Conservation (phyloP, 139 green algal genomes). For the Haematococcus sp. region DNA sequence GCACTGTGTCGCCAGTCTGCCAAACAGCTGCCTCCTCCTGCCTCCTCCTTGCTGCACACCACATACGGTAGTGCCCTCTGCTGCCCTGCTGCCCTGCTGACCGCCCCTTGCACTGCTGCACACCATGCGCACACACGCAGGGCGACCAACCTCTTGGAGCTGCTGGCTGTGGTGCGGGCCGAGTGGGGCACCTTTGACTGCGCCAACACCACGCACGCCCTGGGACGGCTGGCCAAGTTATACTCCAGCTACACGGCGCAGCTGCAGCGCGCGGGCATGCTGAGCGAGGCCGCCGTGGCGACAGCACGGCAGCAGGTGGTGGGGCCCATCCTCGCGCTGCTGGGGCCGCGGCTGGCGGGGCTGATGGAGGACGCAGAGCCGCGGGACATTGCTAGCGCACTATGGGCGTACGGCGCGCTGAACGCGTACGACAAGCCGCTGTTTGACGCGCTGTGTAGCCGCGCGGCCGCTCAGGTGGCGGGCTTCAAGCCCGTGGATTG, state of each 20-base stretch:
- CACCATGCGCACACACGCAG: not conserved
- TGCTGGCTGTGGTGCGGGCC: not conserved
- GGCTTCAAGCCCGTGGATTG: slow-evolving; percentile 32
- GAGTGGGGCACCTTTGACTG: slow-evolving; percentile 13
- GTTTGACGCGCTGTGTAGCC: slow-evolving; percentile 7
- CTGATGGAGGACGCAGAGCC: slow-evolving; percentile 10
- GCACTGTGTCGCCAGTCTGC: too few relatives aligned
- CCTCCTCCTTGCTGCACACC: too few relatives aligned
- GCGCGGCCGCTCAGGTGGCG: not conserved
- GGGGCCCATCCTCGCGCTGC: not conserved
- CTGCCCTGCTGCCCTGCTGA: too few relatives aligned
- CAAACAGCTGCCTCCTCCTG: too few relatives aligned
- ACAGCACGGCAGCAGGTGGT: not conserved
- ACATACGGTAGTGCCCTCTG: too few relatives aligned
- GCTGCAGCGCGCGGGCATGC: not conserved
- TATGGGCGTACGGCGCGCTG: slow-evolving; percentile 19
- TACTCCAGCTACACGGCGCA: not conserved
- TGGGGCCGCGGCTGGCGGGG: not conserved
- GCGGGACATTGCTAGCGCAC: slow-evolving; percentile 3
- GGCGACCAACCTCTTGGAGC: not conserved
- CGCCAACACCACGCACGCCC: slow-evolving; percentile 9
- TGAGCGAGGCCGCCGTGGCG: not conserved
- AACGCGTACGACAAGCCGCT: slow-evolving; percentile 8
- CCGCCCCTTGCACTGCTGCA: too few relatives aligned
- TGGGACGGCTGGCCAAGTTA: slow-evolving; percentile 15